phyloP scores from a whole-genome alignment of 2,329 filamentous ascomycete genomes.

The Paecilomyces dactylethromorphus region DNA sequence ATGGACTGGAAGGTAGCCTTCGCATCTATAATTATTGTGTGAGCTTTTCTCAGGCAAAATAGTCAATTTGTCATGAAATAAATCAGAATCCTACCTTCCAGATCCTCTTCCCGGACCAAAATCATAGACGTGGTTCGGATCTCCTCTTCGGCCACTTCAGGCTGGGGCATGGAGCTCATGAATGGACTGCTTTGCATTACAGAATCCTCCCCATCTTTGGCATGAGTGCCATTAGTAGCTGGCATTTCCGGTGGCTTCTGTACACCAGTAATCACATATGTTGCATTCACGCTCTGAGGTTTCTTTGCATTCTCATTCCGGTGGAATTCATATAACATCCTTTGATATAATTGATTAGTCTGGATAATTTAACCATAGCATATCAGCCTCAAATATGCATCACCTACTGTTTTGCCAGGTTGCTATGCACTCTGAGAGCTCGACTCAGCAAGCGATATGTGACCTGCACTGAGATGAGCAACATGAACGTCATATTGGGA shows the following conservation, averaged over 20 bases:
- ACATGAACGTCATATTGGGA: neutral
- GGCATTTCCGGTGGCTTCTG: slow-evolving; percentile 39
- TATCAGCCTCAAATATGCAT: neutral
- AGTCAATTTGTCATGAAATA: neutral
- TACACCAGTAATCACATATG: slow-evolving; percentile 77
- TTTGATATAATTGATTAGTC: slow-evolving; percentile 28
- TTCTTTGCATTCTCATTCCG: slow-evolving; percentile 68
- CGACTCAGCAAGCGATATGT: slow-evolving; percentile 83
- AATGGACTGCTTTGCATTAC: slow-evolving; percentile 59
- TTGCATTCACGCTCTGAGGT: slow-evolving; percentile 72
- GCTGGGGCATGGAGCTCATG: slow-evolving; percentile 60
- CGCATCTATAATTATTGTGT: slow-evolving; percentile 44
- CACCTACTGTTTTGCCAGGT: slow-evolving; percentile 77
- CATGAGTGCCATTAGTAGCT: slow-evolving; percentile 31
- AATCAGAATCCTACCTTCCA: slow-evolving; percentile 51
- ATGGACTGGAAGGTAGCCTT: slow-evolving; percentile 66
- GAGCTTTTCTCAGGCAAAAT: neutral
- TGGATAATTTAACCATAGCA: neutral
- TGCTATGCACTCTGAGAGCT: slow-evolving; percentile 75
- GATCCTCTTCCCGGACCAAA: slow-evolving; percentile 64
- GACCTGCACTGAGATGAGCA: slow-evolving; percentile 48
- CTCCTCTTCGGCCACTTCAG: slow-evolving; percentile 43
- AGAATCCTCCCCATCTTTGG: slow-evolving; percentile 55
- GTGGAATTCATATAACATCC: slow-evolving; percentile 84
- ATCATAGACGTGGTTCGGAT: slow-evolving; percentile 55